These are phyloP conservation scores for Penicillium sp. DNA, from an alignment of 2,329 filamentous ascomycete genomes.

Conservation along the genomic window DNA sequence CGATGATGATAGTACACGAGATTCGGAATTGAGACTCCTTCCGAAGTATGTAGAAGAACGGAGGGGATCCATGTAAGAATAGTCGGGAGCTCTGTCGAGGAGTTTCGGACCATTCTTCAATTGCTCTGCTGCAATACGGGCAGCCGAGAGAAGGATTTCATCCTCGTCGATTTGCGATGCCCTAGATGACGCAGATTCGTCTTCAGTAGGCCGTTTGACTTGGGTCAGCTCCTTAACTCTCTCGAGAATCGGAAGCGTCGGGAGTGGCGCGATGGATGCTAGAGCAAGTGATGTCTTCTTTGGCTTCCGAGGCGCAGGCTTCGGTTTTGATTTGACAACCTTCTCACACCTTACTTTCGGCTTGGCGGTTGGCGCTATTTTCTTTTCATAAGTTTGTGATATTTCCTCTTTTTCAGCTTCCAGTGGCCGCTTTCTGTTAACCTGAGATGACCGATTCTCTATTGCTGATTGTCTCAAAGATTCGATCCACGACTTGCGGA, in stretches of 20 bases:
- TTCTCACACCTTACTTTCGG: background rate
- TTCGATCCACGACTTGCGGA: constrained; percentile 15
- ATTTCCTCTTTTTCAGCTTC: constrained; percentile 20
- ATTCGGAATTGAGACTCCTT: constrained; percentile 22
- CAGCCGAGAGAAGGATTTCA: constrained; percentile 38
- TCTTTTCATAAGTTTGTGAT: background rate
- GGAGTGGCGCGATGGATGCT: constrained; percentile 28
- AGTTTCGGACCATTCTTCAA: constrained; percentile 33
- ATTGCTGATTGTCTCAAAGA: constrained; percentile 20
- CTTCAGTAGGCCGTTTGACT: constrained; percentile 18
- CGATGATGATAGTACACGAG: constrained; percentile 19
- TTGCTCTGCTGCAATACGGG: constrained; percentile 39
- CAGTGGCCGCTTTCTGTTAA: constrained; percentile 26
- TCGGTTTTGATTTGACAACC: constrained; percentile 1
- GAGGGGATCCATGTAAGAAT: constrained; percentile 23
- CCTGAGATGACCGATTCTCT: constrained; percentile 20
- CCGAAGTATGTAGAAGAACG: constrained; percentile 25
- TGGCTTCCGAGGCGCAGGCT: constrained; percentile 3
- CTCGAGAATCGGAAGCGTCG: constrained; percentile 34
- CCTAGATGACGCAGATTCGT: constrained; percentile 20
- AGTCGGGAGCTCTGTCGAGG: constrained; percentile 22
- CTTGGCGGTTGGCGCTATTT: constrained; percentile 12
- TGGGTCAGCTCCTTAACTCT: constrained; percentile 25
- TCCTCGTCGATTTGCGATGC: constrained; percentile 36
- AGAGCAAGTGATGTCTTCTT: constrained; percentile 28